Evolutionary conservation across 2,329 filamentous ascomycete genomes (phyloP).

Genomic region (Aspergillus quadrilineatus): DNA sequence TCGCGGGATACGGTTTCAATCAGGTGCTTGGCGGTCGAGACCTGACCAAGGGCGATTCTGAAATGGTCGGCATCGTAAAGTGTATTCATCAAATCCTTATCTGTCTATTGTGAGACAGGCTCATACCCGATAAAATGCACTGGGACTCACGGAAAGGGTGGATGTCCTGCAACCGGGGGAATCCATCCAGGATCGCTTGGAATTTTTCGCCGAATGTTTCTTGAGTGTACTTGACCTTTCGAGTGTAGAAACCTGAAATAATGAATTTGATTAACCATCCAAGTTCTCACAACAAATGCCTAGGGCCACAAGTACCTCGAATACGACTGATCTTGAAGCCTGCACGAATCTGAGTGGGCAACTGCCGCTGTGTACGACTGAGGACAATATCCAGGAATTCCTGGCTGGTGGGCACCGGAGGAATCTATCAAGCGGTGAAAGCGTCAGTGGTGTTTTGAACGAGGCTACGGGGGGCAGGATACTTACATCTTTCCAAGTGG

Average conservation of each 20-base stretch:
- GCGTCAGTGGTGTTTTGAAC: slow-evolving; percentile 22
- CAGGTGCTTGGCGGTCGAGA: slow-evolving; percentile 92
- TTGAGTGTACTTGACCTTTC: slow-evolving; percentile 97
- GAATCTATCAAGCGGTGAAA: slow-evolving; percentile 56
- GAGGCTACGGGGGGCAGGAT: background rate
- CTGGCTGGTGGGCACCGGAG: slow-evolving; percentile 84
- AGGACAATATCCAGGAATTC: slow-evolving; percentile 98
- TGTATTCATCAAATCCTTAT: slow-evolving; percentile 89
- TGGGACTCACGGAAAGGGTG: slow-evolving; percentile 77
- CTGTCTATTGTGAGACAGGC: slow-evolving; percentile 28
- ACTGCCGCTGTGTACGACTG: slow-evolving; percentile 83
- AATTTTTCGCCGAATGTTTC: slow-evolving; percentile 97
- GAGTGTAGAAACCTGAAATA: slow-evolving; percentile 77
- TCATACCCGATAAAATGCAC: slow-evolving; percentile 19
- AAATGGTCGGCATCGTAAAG: slow-evolving; percentile 99
- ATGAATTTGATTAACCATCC: slow-evolving; percentile 29
- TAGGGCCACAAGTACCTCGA: slow-evolving; percentile 49
- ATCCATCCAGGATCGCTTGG: slow-evolving; percentile 83
- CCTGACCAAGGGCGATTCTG: slow-evolving; percentile 90
- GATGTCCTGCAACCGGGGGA: slow-evolving; percentile 89
- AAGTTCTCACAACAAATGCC: background rate
- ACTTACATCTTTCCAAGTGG: slow-evolving; percentile 57
- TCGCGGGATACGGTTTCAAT: slow-evolving; percentile 96
- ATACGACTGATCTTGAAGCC: slow-evolving; percentile 97
- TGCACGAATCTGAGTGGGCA: slow-evolving; percentile 92